Conservation (phyloP, 1,139 yeast species). For the Candida sanyaensis region DNA sequence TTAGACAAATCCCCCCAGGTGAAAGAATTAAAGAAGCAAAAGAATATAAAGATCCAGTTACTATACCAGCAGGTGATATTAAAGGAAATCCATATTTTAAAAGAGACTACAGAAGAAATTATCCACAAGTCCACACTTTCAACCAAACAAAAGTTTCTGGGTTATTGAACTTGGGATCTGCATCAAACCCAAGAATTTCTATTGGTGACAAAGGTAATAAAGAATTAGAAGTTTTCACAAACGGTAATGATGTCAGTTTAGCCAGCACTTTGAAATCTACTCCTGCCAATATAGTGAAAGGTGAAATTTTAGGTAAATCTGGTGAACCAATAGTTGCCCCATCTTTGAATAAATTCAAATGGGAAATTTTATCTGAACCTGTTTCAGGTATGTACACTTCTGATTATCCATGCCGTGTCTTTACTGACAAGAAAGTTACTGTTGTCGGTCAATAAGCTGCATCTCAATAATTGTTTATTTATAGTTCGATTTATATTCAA, state of each 20-base stretch:
- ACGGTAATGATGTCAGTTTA: constrained; percentile 46
- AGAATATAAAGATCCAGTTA: constrained; percentile 64
- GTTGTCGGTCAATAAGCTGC: constrained; percentile 1
- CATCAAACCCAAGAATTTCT: constrained; percentile 63
- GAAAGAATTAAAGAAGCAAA: constrained; percentile 58
- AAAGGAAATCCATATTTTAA: constrained; percentile 66
- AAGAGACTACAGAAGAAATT: constrained; percentile 80
- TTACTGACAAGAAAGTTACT: constrained; percentile 37
- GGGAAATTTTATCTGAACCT: constrained; percentile 60
- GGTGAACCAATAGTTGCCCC: constrained; percentile 85
- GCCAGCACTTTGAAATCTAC: constrained; percentile 51
- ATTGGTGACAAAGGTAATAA: constrained; percentile 73
- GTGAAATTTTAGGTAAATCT: constrained; percentile 61
- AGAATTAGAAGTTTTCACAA: constrained; percentile 57
- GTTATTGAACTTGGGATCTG: constrained; percentile 68
- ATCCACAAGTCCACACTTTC: constrained; percentile 67
- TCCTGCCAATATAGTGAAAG: constrained; percentile 49
- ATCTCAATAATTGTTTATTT: background rate
- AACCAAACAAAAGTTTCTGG: constrained; percentile 78
- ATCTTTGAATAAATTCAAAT: constrained; percentile 57
- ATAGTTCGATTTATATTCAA: background rate
- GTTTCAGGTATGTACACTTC: constrained; percentile 75
- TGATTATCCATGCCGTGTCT: constrained; percentile 73
- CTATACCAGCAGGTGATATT: constrained; percentile 81
- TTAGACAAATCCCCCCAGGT: constrained; percentile 76